Base-by-base conservation (phyloP, 208 protist genomes). In the Trypanosoma caninum region DNA sequence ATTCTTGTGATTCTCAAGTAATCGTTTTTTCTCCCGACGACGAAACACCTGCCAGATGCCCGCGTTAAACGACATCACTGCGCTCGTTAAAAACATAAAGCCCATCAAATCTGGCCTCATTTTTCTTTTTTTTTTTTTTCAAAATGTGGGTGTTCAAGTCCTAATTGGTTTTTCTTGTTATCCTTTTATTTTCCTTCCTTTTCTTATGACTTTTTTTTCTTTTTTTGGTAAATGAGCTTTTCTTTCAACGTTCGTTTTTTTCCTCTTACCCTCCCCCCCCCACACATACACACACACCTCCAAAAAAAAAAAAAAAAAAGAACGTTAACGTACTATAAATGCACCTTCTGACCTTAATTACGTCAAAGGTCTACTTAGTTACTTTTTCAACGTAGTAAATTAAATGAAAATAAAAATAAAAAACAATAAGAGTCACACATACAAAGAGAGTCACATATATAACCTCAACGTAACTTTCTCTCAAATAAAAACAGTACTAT, bases 31-130 rank as follows among this genome's bases (percentile, higher is more conserved):
- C 72, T 91, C 73, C 2, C 58, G 34, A 13, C 85, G 76, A 28
- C 89, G 89, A 41, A 82, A 84, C 1, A 95, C 67, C 50, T 95
- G 89, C 85, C 89, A 95, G 4, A 95, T 77, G 22, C 85, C 89
- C 22, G 81, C 84, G 65, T 95, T 95, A 67, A 95, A 93, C 48
- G 85, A 95, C 42, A 95, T 65, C 8, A 92, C 66, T 38, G 78
- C 81, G 65, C 76, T 91, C 67, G 69, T 79, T 45, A 89, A 63
- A 58, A 94, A 91, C 82, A 88, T 80, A 14, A 87, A 54, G 35
- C 75, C 81, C 83, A 94, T 89, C 71, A 91, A 89, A 54, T 94
- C 87, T 25, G 87, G 87, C 38, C 87, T 64, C 87, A 94, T 94
- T 44, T n/a, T 51, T 20, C 20, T 51, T 8, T 63, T 14, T 55